A percentile compares a stretch with the other conserved stretches of the same genome.
These are phyloP conservation scores for Discostella stelligeroides DNA, from an alignment of 108 stramenopile genomes.

Conservation along the genomic window DNA sequence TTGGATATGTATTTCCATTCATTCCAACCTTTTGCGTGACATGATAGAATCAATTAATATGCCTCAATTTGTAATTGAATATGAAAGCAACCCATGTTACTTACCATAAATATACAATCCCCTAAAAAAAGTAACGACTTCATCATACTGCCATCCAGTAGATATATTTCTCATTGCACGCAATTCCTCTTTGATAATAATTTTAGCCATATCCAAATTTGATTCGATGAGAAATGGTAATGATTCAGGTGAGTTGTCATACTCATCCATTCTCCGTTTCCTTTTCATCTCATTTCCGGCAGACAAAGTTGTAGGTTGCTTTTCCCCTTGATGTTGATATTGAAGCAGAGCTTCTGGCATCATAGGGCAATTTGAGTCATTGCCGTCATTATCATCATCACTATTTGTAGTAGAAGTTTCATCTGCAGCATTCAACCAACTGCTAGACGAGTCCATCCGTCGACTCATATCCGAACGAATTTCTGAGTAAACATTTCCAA, in stretches of 20 bases:
- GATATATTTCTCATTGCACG: conserved; percentile 19
- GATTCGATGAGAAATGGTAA: conserved; percentile 23
- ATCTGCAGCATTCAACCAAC: no score
- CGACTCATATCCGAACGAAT: no score
- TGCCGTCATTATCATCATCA: no score
- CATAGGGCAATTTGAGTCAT: no score
- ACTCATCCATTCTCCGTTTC: not conserved
- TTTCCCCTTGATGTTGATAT: no score
- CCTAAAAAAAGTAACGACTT: conserved; percentile 41
- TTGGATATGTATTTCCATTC: conserved; percentile 26
- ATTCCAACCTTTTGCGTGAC: conserved; percentile 38
- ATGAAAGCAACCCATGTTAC: no score
- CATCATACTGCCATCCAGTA: conserved; percentile 23
- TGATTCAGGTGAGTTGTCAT: conserved; percentile 19
- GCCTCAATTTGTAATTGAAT: not conserved
- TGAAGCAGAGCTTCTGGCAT: no score
- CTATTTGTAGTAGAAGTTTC: no score
- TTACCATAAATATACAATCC: conserved; percentile 32
- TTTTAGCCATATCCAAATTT: conserved; percentile 12
- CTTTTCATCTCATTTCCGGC: conserved; percentile 4
- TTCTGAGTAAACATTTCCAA: no score
- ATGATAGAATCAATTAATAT: no score
- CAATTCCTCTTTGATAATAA: conserved; percentile 28
- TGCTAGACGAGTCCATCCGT: no score
- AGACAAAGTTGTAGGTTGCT: not conserved